phyloP scores from a whole-genome alignment of 441 rosid species.

The Pelargonium citronellum region DNA sequence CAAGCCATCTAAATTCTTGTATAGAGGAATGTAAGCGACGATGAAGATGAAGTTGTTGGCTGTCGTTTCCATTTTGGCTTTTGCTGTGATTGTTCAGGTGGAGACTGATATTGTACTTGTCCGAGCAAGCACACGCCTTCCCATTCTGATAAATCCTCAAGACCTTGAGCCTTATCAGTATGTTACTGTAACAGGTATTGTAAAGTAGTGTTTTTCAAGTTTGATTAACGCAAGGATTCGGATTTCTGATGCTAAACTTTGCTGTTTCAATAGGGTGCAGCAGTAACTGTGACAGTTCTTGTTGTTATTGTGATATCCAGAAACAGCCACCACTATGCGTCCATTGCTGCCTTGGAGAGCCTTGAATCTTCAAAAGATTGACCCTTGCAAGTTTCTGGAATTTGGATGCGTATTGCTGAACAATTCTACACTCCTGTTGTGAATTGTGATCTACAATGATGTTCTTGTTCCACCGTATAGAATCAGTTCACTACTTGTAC shows the following conservation, averaged over 20 bases:
- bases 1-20: conserved; percentile 14
- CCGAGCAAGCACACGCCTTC: conserved; percentile 30
- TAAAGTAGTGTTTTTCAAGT: neutral
- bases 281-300: conserved; percentile 63
- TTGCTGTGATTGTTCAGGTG: conserved; percentile 18
- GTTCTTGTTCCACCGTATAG: too few species aligned
- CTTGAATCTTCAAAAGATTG: conserved; percentile 7
- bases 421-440: too few species aligned
- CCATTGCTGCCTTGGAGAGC: conserved; percentile 52
- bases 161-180: conserved; percentile 27
- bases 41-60: conserved; percentile 22
- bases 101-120: conserved; percentile 1
- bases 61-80: conserved; percentile 22
- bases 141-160: conserved; percentile 17
- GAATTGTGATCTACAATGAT: too few species aligned
- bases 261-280: conserved; percentile 47
- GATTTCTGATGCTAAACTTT: neutral
- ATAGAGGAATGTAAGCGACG: neutral
- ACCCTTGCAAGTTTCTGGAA: too few species aligned
- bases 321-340: conserved; percentile 65
- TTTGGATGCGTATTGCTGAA: too few species aligned
- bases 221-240: neutral
- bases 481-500: too few species aligned
- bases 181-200: conserved; percentile 46
- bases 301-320: conserved; percentile 61